Evolutionary conservation across 495 filamentous ascomycete genomes (phyloP).

Genomic region (Xylaria telfairii): DNA sequence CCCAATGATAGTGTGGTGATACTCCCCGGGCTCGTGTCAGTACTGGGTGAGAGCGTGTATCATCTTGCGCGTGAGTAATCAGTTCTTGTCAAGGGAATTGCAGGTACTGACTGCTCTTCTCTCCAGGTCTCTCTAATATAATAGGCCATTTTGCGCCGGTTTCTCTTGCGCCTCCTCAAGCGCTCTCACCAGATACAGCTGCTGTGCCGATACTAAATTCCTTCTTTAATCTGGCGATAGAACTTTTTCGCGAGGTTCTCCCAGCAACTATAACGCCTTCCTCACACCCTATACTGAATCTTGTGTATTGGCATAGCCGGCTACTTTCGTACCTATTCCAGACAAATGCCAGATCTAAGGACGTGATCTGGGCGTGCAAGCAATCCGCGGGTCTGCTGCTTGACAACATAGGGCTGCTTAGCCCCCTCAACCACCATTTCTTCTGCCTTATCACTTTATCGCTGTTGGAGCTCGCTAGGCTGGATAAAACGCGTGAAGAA

Average conservation of each 20-base stretch:
- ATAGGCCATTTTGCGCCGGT: constrained; percentile 42
- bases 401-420: constrained; percentile 60
- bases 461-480: constrained; percentile 66
- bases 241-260: constrained; percentile 55
- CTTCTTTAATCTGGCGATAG: constrained; percentile 44
- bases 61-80: constrained; percentile 70
- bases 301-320: constrained; percentile 77
- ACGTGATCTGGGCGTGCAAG: constrained; percentile 67
- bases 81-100: not conserved
- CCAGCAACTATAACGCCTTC: constrained; percentile 42
- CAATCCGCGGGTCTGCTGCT: constrained; percentile 62
- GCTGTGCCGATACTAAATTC: constrained; percentile 30
- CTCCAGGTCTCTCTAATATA: constrained; percentile 45
- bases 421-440: constrained; percentile 77
- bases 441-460: constrained; percentile 69
- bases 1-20: constrained; percentile 66
- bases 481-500: constrained; percentile 42
- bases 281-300: constrained; percentile 60
- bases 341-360: constrained; percentile 44
- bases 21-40: constrained; percentile 65
- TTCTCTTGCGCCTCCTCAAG: constrained; percentile 28
- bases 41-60: constrained; percentile 70
- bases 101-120: constrained; percentile 32
- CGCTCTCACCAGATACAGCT: constrained; percentile 28
- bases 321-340: constrained; percentile 65